Percentiles rank a stretch among this genome's conserved stretches.
Evolutionary conservation across 192 early-diverging fungal species (phyloP).

Genomic region (Linnemannia schmuckeri): DNA sequence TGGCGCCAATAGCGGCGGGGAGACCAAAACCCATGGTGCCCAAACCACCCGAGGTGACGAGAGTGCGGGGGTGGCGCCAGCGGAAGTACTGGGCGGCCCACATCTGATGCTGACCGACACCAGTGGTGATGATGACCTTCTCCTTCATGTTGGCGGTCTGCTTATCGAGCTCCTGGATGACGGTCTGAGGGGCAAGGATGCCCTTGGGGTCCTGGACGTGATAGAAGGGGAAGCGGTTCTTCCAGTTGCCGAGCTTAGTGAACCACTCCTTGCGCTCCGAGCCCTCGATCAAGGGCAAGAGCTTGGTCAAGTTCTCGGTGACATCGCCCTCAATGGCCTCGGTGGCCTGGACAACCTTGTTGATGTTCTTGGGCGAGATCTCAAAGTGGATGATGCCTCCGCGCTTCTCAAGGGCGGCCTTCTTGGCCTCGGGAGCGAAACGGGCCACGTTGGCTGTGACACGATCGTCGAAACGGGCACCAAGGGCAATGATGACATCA

Average conservation of each 20-base stretch:
- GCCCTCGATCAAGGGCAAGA: constrained; percentile 84
- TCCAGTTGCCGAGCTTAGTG: constrained; percentile 86
- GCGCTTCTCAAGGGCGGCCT: constrained; percentile 86
- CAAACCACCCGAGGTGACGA: constrained; percentile 96
- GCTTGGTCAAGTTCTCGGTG: constrained; percentile 82
- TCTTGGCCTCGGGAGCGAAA: constrained; percentile 94
- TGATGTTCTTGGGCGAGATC: constrained; percentile 99
- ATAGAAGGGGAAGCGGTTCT: constrained; percentile 91
- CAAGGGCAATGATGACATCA: constrained; percentile 94
- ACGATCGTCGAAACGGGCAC: constrained; percentile 98
- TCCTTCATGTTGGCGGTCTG: constrained; percentile 89
- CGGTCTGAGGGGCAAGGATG: constrained; percentile 91
- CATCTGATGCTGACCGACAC: constrained; percentile 99
- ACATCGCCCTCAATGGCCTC: constrained; percentile 97
- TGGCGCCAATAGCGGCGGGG: constrained; percentile 96
- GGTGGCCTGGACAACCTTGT: constrained; percentile 95
- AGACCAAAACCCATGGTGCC: constrained; percentile 99
- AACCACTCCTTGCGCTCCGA: constrained; percentile 88
- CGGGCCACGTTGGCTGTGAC: constrained; percentile 84
- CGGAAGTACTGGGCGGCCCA: constrained; percentile 97
- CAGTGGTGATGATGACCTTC: constrained; percentile 94
- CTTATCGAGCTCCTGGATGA: constrained; percentile 92
- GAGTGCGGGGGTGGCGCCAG: constrained; percentile 90
- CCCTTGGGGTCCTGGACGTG: constrained; percentile 78
- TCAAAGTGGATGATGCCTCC: constrained; percentile 99